phyloP scores from a whole-genome alignment of 805 yeast species.

The Yarrowia keelungensis region DNA sequence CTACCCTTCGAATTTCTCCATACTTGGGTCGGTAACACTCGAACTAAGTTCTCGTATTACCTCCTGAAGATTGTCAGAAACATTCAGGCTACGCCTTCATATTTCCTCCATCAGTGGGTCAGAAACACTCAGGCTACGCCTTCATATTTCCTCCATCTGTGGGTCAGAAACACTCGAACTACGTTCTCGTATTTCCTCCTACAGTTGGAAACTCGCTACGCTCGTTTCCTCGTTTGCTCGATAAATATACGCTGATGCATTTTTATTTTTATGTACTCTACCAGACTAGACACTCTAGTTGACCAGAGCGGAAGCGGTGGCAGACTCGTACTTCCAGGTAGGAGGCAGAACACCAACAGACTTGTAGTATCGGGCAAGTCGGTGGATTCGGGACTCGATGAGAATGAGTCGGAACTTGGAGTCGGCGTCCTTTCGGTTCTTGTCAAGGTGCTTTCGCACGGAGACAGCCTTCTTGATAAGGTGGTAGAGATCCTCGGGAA shows the following conservation, averaged over 20 bases:
- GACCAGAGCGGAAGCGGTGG: constrained; percentile 99
- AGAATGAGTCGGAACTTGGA: constrained; percentile 99
- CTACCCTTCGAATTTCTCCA: not conserved
- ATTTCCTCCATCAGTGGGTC: not conserved
- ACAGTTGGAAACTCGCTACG: not conserved
- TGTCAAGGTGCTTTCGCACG: constrained; percentile 99
- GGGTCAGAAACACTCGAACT: not conserved
- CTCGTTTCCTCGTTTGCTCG: not conserved
- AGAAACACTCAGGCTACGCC: not conserved
- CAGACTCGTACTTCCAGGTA: constrained; percentile 99
- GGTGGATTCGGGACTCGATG: constrained; percentile 99
- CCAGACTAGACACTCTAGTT: constrained; percentile 62
- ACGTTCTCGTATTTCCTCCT: not conserved
- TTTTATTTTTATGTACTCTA: constrained; percentile 37
- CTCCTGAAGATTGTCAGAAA: not conserved
- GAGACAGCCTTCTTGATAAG: constrained; percentile 99
- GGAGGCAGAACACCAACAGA: constrained; percentile 99
- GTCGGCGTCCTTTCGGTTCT: constrained; percentile 99
- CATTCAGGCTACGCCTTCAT: not conserved
- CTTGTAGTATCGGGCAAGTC: constrained; percentile 99
- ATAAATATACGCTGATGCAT: constrained; percentile 15
- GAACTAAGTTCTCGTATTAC: too few species aligned
- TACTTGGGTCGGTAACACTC: too few species aligned
- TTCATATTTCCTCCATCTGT: too few species aligned
- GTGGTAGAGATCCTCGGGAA: constrained; percentile 99